Base-by-base conservation (phyloP, 1,284 basidiomycete genomes). In the Coniferiporia weirii region DNA sequence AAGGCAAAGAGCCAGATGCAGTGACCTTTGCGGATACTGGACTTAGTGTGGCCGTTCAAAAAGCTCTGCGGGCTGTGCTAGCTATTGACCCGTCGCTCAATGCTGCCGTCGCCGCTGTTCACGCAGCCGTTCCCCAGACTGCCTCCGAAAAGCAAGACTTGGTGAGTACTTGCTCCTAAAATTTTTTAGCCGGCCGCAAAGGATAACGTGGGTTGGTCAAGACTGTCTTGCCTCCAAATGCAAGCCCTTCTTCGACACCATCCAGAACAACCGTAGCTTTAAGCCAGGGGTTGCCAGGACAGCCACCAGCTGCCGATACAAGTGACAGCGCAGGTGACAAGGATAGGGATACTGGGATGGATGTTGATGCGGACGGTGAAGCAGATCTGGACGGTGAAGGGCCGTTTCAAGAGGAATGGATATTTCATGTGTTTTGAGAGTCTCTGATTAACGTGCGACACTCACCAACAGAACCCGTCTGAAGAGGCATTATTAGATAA, bases 61-160 rank as follows among this genome's bases (percentile, higher is more conserved):
- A 59, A 19, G 57, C 45, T 17, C 47, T 61, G 7, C 45, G 54
- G 44, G 60, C 56, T 46, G 56, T 61, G 12, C 52, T 61, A 20
- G 51, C 60, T n/a, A 58, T 61, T 38, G 60, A 61, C 20, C 44
- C 60, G 6, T 22, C 20, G 17, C 45, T 44, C 15, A 54, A 44
- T 20, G 45, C 27, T n/a, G 40, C 44, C n/a, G 46, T 44, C 9
- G 27, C 35, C 27, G 27, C 49, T 17, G 22, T n/a, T 22, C 32
- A 49, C 12, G 15, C 27, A 3, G 20, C 45, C 17, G 19, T 45
- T 35, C 20, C 53, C 9, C 47, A 48, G 20, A n/a, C 19, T 4
- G 27, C 10, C 17, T 20, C 10, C 46, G 27, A 48, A 38, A 32
- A 51, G 3, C 55, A 46, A 32, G 19, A 38, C 5, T 40, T 20